Conservation (phyloP, 768 basidiomycete genomes). For the Hemileccinum rubropunctum region DNA sequence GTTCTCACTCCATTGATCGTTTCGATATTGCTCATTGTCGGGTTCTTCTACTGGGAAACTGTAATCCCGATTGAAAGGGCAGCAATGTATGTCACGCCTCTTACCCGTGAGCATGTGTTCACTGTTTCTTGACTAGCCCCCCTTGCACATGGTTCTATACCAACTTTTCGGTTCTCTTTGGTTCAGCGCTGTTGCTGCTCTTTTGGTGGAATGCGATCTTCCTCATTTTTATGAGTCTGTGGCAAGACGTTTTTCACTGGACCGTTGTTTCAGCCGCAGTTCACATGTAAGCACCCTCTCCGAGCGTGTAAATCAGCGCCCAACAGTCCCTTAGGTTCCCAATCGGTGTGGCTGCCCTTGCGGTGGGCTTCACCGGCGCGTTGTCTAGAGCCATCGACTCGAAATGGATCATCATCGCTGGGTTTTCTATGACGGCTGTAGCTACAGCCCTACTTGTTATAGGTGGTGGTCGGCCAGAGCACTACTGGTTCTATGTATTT, state of each 20-base stretch:
- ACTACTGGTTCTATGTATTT: slow-evolving; percentile 48
- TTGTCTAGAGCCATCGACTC: slow-evolving; percentile 36
- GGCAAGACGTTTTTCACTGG: slow-evolving; percentile 45
- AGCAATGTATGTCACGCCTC: slow-evolving; percentile 35
- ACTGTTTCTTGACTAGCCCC: slow-evolving; percentile 27
- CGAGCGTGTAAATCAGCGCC: not conserved
- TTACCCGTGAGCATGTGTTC: not conserved
- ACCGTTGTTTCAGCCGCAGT: slow-evolving; percentile 37
- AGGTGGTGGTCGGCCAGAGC: slow-evolving; percentile 36
- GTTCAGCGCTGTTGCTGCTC: slow-evolving; percentile 37
- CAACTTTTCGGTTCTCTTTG: slow-evolving; percentile 41
- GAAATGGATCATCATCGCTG: slow-evolving; percentile 47
- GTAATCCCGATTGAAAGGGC: slow-evolving; percentile 39
- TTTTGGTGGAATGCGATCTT: slow-evolving; percentile 41
- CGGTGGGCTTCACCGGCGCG: slow-evolving; percentile 37
- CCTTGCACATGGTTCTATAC: slow-evolving; percentile 42
- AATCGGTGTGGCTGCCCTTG: slow-evolving; percentile 38
- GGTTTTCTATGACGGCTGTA: slow-evolving; percentile 35
- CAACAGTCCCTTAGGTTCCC: slow-evolving; percentile 34
- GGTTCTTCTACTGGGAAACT: slow-evolving; percentile 54
- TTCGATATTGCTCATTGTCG: slow-evolving; percentile 37
- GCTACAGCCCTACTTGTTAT: slow-evolving; percentile 43
- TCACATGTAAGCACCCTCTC: slow-evolving; percentile 33
- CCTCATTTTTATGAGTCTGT: slow-evolving; percentile 35
- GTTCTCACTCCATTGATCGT: slow-evolving; percentile 48